A percentile compares a stretch with the other conserved stretches of the same genome.
phyloP scores from a whole-genome alignment of 2,329 filamentous ascomycete species.

The Mycogone perniciosa region DNA sequence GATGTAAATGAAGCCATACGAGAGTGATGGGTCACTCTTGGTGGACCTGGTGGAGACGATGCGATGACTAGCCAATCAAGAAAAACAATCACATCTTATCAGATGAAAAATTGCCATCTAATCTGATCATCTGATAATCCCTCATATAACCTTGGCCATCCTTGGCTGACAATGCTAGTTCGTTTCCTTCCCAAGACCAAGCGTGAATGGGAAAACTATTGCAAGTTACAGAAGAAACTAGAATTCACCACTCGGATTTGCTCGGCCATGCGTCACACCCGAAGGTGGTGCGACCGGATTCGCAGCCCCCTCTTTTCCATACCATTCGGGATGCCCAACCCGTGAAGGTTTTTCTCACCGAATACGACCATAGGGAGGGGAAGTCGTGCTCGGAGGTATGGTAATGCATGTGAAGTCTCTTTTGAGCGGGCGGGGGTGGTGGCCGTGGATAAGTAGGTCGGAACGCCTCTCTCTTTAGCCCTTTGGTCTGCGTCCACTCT shows the following conservation, averaged over 20 bases:
- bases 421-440: neutral
- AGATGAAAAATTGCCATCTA: constrained; percentile 14
- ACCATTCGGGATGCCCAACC: no score
- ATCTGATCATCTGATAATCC: constrained; percentile 22
- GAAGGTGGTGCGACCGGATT: neutral
- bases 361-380: neutral
- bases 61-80: constrained; percentile 6
- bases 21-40: no score
- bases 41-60: neutral
- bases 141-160: neutral
- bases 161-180: neutral
- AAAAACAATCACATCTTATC: constrained; percentile 12
- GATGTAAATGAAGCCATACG: neutral
- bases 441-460: no score
- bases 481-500: neutral
- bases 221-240: no score
- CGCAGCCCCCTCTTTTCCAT: neutral
- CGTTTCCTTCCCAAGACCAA: no score
- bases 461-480: neutral
- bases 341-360: no score
- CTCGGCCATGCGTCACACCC: neutral
- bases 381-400: neutral
- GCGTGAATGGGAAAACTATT: no score
- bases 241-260: neutral
- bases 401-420: neutral